Evolutionary conservation across 192 early-diverging fungal species (phyloP).

Genomic region (Rhizophagus clarus): DNA sequence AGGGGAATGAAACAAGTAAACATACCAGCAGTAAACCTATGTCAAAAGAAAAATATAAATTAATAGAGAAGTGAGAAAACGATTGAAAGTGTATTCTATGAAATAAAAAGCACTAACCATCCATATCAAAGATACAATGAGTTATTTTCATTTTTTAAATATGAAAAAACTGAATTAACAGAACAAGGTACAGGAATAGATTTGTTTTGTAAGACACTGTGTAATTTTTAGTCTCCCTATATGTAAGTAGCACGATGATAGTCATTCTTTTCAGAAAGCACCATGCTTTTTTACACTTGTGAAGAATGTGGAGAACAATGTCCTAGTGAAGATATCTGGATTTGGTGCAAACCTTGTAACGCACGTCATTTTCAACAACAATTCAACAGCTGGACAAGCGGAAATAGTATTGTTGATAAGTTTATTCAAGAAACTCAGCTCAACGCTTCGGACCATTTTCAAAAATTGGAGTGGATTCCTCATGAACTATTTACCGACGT

Average conservation of each 20-base stretch:
- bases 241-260: no score
- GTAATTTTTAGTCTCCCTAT: no score
- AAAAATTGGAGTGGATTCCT: constrained; percentile 17
- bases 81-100: no score
- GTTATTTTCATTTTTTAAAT: not conserved
- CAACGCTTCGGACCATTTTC: not conserved
- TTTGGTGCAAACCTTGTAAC: constrained; percentile 24
- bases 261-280: no score
- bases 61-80: no score
- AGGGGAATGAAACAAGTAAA: no score
- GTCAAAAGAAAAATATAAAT: no score
- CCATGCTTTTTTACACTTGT: not conserved
- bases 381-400: not conserved
- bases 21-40: no score
- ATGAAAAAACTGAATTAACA: no score
- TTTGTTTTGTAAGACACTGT: no score
- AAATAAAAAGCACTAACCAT: not conserved
- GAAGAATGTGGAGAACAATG: constrained; percentile 1
- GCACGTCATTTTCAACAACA: not conserved
- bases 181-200: no score
- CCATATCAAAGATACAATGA: constrained; percentile 3
- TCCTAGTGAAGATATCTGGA: not conserved
- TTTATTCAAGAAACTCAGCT: constrained; percentile 24
- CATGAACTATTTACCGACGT: constrained; percentile 2
- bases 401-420: not conserved